Evolutionary conservation across 139 green algal genomes (phyloP).

Genomic region (Haematococcus lacustris): DNA sequence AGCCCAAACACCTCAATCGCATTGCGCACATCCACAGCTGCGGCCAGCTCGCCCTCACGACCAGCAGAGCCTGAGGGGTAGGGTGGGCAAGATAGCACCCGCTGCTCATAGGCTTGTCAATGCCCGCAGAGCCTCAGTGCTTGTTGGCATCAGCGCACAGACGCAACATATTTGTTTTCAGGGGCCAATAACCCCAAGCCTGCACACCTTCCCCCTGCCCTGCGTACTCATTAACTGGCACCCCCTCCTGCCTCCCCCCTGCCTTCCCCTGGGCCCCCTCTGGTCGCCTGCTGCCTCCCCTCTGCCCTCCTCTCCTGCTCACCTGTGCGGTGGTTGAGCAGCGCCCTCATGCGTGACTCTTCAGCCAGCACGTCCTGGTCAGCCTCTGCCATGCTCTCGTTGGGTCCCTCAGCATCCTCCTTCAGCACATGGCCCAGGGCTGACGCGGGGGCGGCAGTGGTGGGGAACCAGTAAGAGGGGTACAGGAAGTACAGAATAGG

Average conservation of each 20-base stretch:
- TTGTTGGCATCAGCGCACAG: no score
- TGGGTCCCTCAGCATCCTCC: conserved; percentile 8
- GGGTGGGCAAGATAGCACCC: no score
- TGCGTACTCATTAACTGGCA: no score
- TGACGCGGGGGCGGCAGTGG: not conserved
- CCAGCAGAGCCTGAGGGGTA: not conserved
- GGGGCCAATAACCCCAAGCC: no score
- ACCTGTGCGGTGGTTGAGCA: conserved; percentile 46
- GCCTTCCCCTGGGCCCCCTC: no score
- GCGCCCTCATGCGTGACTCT: conserved; percentile 45
- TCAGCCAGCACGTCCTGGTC: conserved; percentile 68
- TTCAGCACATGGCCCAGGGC: conserved; percentile 6
- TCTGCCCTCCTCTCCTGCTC: no score
- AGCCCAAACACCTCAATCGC: conserved; percentile 81
- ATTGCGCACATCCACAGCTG: conserved; percentile 15
- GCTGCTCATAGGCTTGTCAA: no score
- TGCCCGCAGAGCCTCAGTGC: no score
- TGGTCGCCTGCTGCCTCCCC: no score
- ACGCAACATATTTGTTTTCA: no score
- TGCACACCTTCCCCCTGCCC: no score
- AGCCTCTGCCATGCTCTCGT: not conserved
- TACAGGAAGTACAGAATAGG: conserved; percentile 41
- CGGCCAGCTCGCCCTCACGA: conserved; percentile 2
- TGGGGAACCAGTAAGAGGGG: conserved; percentile 57
- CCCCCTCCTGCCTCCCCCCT: no score